Conservation (phyloP, 2,329 filamentous ascomycete genomes). For the Aspergillus fructus region DNA sequence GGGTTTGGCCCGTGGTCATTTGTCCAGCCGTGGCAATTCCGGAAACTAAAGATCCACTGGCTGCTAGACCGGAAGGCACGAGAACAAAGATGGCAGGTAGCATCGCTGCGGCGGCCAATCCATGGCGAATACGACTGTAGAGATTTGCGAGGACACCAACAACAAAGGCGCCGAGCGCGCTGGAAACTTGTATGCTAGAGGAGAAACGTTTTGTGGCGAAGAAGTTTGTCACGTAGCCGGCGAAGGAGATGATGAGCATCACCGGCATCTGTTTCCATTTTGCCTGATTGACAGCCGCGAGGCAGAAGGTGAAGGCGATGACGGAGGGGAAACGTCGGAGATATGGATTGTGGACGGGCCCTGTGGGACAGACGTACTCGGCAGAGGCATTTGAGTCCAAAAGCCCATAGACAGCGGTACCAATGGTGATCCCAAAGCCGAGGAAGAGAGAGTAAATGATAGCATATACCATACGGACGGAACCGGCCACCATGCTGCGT, state of each 20-base stretch:
- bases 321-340: constrained; percentile 70
- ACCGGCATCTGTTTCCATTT: constrained; percentile 77
- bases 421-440: constrained; percentile 71
- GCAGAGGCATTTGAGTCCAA: constrained; percentile 57
- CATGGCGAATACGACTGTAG: constrained; percentile 72
- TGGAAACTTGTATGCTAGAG: constrained; percentile 72
- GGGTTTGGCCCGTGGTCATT: constrained; percentile 38
- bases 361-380: constrained; percentile 48
- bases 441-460: constrained; percentile 73
- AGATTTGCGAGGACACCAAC: constrained; percentile 80
- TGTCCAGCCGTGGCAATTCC: constrained; percentile 60
- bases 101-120: constrained; percentile 81
- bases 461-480: constrained; percentile 73
- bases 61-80: constrained; percentile 61
- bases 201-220: constrained; percentile 69
- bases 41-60: constrained; percentile 57
- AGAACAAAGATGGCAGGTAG: constrained; percentile 82
- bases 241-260: constrained; percentile 73
- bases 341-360: constrained; percentile 51
- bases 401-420: constrained; percentile 62
- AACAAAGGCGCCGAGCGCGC: constrained; percentile 73
- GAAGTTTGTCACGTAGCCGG: constrained; percentile 75
- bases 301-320: constrained; percentile 69
- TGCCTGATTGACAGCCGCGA: constrained; percentile 79
- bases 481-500: constrained; percentile 68